These are phyloP conservation scores for Capronia americana DNA, from an alignment of 2,329 filamentous ascomycete species.

Conservation along the genomic window DNA sequence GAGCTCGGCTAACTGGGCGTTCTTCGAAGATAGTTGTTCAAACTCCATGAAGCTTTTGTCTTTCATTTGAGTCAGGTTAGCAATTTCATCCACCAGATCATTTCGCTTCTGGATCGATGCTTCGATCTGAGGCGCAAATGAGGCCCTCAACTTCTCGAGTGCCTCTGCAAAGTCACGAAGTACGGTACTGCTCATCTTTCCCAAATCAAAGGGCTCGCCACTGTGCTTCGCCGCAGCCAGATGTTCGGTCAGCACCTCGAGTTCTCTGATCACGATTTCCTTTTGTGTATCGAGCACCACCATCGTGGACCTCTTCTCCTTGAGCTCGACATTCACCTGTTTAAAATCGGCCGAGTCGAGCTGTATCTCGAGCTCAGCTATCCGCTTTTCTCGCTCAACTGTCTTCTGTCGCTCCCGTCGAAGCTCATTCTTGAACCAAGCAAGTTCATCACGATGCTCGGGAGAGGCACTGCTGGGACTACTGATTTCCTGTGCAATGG, in stretches of 20 bases:
- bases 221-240: conserved; percentile 84
- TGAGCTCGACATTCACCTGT: conserved; percentile 82
- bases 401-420: conserved; percentile 83
- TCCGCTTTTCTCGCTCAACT: conserved; percentile 82
- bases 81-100: conserved; percentile 82
- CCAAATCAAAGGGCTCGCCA: conserved; percentile 78
- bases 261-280: conserved; percentile 91
- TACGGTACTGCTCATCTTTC: conserved; percentile 69
- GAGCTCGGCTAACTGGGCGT: conserved; percentile 89
- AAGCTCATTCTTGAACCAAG: conserved; percentile 72
- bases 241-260: conserved; percentile 87
- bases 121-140: conserved; percentile 76
- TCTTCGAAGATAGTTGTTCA: conserved; percentile 91
- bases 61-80: conserved; percentile 79
- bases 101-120: conserved; percentile 89
- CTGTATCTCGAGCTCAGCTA: conserved; percentile 74
- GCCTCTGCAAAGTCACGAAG: conserved; percentile 68
- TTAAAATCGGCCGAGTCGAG: conserved; percentile 69
- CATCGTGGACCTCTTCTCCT: conserved; percentile 94
- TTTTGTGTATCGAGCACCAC: conserved; percentile 92
- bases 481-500: conserved; percentile 64
- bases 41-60: conserved; percentile 95
- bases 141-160: conserved; percentile 76
- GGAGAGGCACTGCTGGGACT: conserved; percentile 72
- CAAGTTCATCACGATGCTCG: conserved; percentile 65